Evolutionary conservation across 495 filamentous ascomycete species (phyloP).

Genomic region (Sabuloglossum arenarium): DNA sequence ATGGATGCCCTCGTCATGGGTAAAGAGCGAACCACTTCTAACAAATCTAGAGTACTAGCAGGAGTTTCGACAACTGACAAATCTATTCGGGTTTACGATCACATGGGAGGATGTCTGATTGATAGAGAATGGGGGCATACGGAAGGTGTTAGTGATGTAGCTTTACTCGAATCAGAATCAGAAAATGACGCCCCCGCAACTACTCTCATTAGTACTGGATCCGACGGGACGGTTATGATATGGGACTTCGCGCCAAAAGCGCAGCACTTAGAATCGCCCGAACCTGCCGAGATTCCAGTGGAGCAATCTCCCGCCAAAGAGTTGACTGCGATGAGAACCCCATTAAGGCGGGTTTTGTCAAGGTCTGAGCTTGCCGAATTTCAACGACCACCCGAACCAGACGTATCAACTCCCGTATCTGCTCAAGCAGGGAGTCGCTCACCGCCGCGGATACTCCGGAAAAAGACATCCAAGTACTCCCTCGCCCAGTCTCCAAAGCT

Average conservation of each 20-base stretch:
- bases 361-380: slow-evolving; percentile 61
- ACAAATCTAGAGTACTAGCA: slow-evolving; percentile 29
- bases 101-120: slow-evolving; percentile 50
- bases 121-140: slow-evolving; percentile 87
- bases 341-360: slow-evolving; percentile 54
- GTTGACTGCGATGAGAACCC: slow-evolving; percentile 34
- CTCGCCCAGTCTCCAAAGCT: slow-evolving; percentile 8
- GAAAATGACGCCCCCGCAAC: slow-evolving; percentile 22
- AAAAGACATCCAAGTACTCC: slow-evolving; percentile 28
- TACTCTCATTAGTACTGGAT: slow-evolving; percentile 51
- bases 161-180: slow-evolving; percentile 29
- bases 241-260: slow-evolving; percentile 27
- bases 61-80: slow-evolving; percentile 87
- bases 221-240: slow-evolving; percentile 73
- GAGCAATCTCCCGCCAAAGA: slow-evolving; percentile 19
- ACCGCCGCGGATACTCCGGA: slow-evolving; percentile 35
- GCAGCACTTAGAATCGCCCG: background rate
- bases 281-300: slow-evolving; percentile 7
- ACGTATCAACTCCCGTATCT: slow-evolving; percentile 21
- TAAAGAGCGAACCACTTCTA: slow-evolving; percentile 16
- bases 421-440: slow-evolving; percentile 34
- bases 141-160: slow-evolving; percentile 67
- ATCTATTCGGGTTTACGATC: slow-evolving; percentile 75
- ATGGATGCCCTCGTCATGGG: slow-evolving; percentile 52
- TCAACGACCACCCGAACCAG: slow-evolving; percentile 22